Evolutionary conservation across 257 asterid genomes (phyloP).

Genomic region (Petunia secreta): DNA sequence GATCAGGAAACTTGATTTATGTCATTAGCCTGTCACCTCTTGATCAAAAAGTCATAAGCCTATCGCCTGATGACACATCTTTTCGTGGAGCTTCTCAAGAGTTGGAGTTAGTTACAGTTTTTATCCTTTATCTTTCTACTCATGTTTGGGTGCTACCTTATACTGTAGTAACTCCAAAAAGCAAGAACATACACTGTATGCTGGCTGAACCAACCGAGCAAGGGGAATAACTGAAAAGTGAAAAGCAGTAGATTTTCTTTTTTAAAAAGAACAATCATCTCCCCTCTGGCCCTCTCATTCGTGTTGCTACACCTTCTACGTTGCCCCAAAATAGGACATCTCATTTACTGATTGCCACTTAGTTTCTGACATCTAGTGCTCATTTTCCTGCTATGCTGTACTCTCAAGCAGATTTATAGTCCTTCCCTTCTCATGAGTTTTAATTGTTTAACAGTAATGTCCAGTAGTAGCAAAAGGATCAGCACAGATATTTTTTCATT

Average conservation of each 20-base stretch:
- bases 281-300: neutral
- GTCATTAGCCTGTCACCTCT: neutral
- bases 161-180: neutral
- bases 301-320: neutral
- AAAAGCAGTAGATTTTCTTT: no score
- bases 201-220: slow-evolving; percentile 15
- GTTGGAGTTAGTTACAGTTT: neutral
- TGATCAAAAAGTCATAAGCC: neutral
- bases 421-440: neutral
- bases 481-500: neutral
- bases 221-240: neutral
- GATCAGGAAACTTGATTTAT: neutral
- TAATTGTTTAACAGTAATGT: neutral
- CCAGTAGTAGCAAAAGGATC: neutral
- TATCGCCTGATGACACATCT: neutral
- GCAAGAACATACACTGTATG: neutral
- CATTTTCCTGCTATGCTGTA: slow-evolving; percentile 7
- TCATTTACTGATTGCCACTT: neutral
- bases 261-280: neutral
- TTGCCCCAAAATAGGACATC: neutral
- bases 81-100: neutral
- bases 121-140: neutral
- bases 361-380: neutral
- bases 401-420: slow-evolving; percentile 13
- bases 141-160: slow-evolving; percentile 10